Percentiles rank a stretch among this genome's conserved stretches.
phyloP scores from a whole-genome alignment of 805 yeast species.

The Lipomyces chichibuensis region DNA sequence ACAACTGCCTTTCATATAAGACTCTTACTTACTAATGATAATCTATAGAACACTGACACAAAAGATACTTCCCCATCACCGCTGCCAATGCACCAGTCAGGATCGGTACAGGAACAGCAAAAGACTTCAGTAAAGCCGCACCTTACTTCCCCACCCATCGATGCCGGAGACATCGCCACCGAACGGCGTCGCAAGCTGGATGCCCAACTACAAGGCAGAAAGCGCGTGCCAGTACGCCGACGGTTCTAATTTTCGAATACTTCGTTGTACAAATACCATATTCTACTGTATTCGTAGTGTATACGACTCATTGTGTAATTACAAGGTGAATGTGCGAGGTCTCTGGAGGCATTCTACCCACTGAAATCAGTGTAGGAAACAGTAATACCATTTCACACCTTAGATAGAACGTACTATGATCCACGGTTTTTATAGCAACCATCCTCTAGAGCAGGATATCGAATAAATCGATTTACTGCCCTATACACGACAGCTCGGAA shows the following conservation, averaged over 20 bases:
- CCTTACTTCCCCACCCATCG: background rate
- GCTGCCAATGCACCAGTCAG: background rate
- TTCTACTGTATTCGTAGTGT: background rate
- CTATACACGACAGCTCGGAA: constrained; percentile 9
- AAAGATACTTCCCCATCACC: background rate
- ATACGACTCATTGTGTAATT: background rate
- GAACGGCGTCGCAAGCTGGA: constrained; percentile 5
- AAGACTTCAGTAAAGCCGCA: background rate
- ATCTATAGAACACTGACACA: background rate
- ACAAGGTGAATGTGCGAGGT: constrained; percentile 29
- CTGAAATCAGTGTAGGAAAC: constrained; percentile 1
- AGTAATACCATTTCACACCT: background rate
- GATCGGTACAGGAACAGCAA: background rate
- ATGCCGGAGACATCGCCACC: background rate
- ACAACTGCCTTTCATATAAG: background rate
- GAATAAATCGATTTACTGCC: background rate
- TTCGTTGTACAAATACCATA: background rate
- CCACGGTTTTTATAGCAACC: constrained; percentile 27
- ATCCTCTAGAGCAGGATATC: background rate
- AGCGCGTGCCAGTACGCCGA: constrained; percentile 10
- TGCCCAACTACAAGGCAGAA: constrained; percentile 3
- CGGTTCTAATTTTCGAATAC: constrained; percentile 4
- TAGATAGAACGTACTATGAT: constrained; percentile 37
- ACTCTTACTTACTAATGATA: background rate
- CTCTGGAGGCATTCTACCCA: constrained; percentile 37